Evolutionary conservation across 2,329 filamentous ascomycete species (phyloP).

Genomic region (Fusarium denticulatum): DNA sequence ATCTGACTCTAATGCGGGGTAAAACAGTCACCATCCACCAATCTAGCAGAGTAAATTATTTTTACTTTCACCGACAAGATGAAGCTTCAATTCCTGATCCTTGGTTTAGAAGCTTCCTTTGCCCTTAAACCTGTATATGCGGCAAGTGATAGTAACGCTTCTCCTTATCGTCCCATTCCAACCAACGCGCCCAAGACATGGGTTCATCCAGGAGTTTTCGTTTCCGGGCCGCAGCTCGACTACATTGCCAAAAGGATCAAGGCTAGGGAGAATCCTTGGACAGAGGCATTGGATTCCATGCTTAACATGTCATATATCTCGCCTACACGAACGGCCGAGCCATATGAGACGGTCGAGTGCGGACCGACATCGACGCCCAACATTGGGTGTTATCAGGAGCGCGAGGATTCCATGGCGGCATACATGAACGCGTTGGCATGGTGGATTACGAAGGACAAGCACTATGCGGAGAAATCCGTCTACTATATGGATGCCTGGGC

Average conservation of each 20-base stretch:
- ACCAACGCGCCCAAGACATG: not conserved
- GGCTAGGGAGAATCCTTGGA: not conserved
- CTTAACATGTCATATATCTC: not conserved
- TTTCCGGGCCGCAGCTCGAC: not conserved
- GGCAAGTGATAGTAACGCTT: not conserved
- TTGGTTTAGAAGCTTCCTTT: not conserved
- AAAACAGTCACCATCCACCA: not conserved
- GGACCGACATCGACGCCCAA: not conserved
- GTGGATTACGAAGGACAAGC: not conserved
- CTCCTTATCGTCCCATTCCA: not conserved
- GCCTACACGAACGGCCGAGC: not conserved
- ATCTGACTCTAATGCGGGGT: not conserved
- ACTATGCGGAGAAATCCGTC: not conserved
- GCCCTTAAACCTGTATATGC: not conserved
- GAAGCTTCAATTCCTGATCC: not conserved
- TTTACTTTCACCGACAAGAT: not conserved
- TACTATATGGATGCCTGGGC: not conserved
- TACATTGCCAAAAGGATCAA: not conserved
- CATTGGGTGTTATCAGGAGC: not conserved
- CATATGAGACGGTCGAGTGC: not conserved
- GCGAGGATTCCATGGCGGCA: not conserved
- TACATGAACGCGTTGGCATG: not conserved
- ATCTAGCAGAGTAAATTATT: not conserved
- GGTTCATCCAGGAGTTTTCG: not conserved
- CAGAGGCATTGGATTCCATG: not conserved